Evolutionary conservation across 768 basidiomycete genomes (phyloP), one percentile per base, ranked within the genome.

Genomic region (Tremella fuciformis): DNA sequence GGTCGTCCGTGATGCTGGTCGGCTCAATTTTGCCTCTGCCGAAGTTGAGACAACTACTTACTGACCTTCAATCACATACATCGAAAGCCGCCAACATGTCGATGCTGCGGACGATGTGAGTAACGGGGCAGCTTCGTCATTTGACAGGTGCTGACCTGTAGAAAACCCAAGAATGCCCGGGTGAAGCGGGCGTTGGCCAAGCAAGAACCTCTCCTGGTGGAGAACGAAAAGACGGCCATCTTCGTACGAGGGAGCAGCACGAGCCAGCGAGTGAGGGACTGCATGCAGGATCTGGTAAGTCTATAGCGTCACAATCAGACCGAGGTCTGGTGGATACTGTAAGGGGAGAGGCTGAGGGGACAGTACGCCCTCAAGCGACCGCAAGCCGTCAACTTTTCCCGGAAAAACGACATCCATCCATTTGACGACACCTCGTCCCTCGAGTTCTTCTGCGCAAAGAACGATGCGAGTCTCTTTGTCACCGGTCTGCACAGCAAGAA

Each of bases 361-460:
- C 67, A 96, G 93, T 92, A 93, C 86, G 85, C 89, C 2, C 83
- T 98, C 60, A 98, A 98, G 77, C 87, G 88, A 57, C 94, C 96
- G 0, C 65, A 94, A 69, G 86, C 86, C 0, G 88, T 98, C 60
- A 84, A 90, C 13, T 99, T 98, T 79, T 88, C 87, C 47, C 96
- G 93, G 77, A 94, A 96, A 78, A 98, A 98, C 75, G 74, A 79
- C 22, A 83, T 98, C 11, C 86, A 87, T 40, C 96, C 96, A 3
- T 98, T 99, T 73, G 94, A 98, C 67, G 82, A 88, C 57, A 73
- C 83, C 19, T 78, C 85, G 2, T 90, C 91, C 1, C 81, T 99
- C 29, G 90, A 89, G 65, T 98, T 98, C 76, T 99, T 92, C 90
- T 81, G 87, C 0, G 71, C 80, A 13, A 99, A 98, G 79, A 98